phyloP scores from a whole-genome alignment of 768 basidiomycete species.

The Lepiota brunneoincarnata region DNA sequence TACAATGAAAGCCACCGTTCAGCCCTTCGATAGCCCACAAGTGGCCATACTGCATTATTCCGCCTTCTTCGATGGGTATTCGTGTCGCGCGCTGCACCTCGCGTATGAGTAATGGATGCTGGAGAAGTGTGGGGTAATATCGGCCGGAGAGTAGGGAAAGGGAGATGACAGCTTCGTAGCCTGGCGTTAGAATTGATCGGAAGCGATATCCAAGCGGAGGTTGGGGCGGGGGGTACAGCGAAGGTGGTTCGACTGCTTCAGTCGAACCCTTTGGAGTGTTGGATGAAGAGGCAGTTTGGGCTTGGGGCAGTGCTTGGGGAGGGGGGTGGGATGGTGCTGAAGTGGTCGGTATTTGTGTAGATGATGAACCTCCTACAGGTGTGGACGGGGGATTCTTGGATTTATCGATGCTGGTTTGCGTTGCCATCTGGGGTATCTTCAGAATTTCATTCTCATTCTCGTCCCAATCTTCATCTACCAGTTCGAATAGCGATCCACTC shows the following conservation, averaged over 20 bases:
- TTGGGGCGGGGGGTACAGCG: slow-evolving; percentile 45
- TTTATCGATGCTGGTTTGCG: neutral
- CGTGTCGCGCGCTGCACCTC: slow-evolving; percentile 37
- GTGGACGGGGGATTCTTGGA: neutral
- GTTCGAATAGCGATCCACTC: slow-evolving; percentile 75
- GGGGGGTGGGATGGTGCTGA: neutral
- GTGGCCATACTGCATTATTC: slow-evolving; percentile 42
- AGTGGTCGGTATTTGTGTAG: neutral
- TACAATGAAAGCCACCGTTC: slow-evolving; percentile 61
- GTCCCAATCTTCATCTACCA: slow-evolving; percentile 75
- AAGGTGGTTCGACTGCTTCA: slow-evolving; percentile 6
- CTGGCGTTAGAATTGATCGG: slow-evolving; percentile 60
- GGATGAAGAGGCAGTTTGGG: neutral
- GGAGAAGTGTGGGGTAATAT: slow-evolving; percentile 73
- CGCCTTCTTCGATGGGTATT: slow-evolving; percentile 29
- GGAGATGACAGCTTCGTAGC: slow-evolving; percentile 63
- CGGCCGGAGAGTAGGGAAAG: slow-evolving; percentile 73
- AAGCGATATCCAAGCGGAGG: slow-evolving; percentile 71
- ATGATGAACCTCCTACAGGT: neutral
- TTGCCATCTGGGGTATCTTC: slow-evolving; percentile 5
- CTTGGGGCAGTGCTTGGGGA: neutral
- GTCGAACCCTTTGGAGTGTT: neutral
- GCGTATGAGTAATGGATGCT: slow-evolving; percentile 56
- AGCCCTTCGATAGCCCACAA: slow-evolving; percentile 75
- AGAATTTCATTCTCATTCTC: slow-evolving; percentile 25